phyloP scores from a whole-genome alignment of 805 yeast genomes.

The Suhomyces faveliae region DNA sequence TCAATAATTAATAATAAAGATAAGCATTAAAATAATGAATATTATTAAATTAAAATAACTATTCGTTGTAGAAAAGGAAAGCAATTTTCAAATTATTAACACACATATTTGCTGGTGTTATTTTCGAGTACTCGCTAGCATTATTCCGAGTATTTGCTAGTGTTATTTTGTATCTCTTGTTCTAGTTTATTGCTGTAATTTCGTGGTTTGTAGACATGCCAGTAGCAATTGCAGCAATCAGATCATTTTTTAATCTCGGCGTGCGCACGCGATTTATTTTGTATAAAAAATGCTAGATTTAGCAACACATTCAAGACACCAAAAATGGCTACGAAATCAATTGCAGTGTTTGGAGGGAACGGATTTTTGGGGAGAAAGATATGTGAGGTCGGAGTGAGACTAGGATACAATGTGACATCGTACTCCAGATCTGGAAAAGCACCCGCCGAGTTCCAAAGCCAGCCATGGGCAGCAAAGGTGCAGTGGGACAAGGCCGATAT shows the following conservation, averaged over 20 bases:
- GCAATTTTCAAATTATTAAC: too few relatives aligned
- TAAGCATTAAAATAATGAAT: too few relatives aligned
- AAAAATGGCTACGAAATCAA: slow-evolving; percentile 22
- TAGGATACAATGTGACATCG: slow-evolving; percentile 67
- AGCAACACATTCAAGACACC: background rate
- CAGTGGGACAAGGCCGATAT: slow-evolving; percentile 68
- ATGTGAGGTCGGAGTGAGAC: slow-evolving; percentile 61
- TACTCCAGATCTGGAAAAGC: slow-evolving; percentile 64
- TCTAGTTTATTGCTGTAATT: too few relatives aligned
- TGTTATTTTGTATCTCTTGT: too few relatives aligned
- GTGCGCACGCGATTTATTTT: background rate
- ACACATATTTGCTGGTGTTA: too few relatives aligned
- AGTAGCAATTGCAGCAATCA: too few relatives aligned
- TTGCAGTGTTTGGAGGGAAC: slow-evolving; percentile 80
- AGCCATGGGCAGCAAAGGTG: slow-evolving; percentile 56
- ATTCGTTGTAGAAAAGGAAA: too few relatives aligned
- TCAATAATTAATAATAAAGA: too few relatives aligned
- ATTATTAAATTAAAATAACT: too few relatives aligned
- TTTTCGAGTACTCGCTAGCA: too few relatives aligned
- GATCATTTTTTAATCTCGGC: background rate
- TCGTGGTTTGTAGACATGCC: too few relatives aligned
- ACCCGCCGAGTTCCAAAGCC: slow-evolving; percentile 28
- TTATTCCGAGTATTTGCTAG: too few relatives aligned
- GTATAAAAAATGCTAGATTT: background rate
- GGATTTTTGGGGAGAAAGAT: slow-evolving; percentile 75